Base-by-base conservation (phyloP, 768 basidiomycete genomes). In the Galerina marginata region DNA sequence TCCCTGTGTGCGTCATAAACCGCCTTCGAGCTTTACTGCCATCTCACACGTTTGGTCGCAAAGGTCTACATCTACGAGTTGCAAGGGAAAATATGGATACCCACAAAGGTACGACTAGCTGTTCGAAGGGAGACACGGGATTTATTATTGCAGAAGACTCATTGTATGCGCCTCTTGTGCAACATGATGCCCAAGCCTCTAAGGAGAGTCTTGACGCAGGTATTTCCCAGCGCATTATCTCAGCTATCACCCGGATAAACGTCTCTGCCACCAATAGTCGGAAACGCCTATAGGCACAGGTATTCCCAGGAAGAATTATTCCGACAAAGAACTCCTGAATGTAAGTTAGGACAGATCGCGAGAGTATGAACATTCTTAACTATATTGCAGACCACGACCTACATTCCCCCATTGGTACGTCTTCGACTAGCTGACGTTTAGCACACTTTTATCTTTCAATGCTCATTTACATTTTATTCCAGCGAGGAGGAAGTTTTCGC, bases 401-500 rank as follows among this genome's bases (percentile, higher is more conserved):
- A 7, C 29, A 4, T 33, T 33, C 29, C 29, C 7, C 53, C n/a
- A 25, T 10, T 44, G 53, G 53, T 40, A 15, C 20, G 53, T 54
- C 39, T 15, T 54, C 40, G 9, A 7, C 15, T 25, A 40, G 29
- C 29, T n/a, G 25, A 43, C 23, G 33, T 44, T 47, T 23, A 15
- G 44, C 6, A 11, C 15, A 9, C 6, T 33, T 33, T 4, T 7
- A 33, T 38, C 16, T 11, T 23, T 43, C 37, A 37, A 29, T 36
- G 39, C 26, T 36, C 46, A 29, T 25, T 6, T 25, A 61, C 50
- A 33, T 40, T 33, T 23, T 56, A 48, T 9, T 56, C 20, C 43
- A 6, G 48, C 48, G 43, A 60, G 60, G 54, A 59, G 47, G 55
- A 65, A 56, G 45, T 56, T 55, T 16, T 65, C 55, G 39, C 52